A percentile compares a stretch with the other conserved stretches of the same genome.
Conservation (phyloP, 345 rosid genomes). For the Hibiscus tridactylites region DNA sequence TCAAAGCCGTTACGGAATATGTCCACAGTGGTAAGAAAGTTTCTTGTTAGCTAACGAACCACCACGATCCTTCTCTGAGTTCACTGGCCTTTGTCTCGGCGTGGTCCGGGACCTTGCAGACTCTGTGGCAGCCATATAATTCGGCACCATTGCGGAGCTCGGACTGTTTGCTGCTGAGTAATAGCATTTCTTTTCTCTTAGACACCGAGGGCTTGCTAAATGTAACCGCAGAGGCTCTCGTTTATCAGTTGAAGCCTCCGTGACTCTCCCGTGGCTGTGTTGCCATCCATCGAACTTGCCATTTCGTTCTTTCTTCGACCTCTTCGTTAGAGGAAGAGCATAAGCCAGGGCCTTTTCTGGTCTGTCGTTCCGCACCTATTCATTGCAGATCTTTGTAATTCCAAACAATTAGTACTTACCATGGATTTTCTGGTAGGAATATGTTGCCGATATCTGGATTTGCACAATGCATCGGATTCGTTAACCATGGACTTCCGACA, state of each 20-base stretch:
- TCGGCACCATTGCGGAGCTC: slow-evolving; percentile 35
- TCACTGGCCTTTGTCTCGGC: slow-evolving; percentile 54
- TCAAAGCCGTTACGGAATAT: no score
- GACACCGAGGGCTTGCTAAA: slow-evolving; percentile 54
- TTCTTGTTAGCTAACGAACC: background rate
- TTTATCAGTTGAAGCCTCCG: no score
- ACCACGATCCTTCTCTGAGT: slow-evolving; percentile 33
- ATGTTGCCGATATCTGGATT: slow-evolving; percentile 38
- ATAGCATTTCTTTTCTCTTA: slow-evolving; percentile 20
- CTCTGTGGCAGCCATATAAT: slow-evolving; percentile 81
- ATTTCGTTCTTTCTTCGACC: no score
- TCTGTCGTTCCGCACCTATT: no score
- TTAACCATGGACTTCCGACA: slow-evolving; percentile 11
- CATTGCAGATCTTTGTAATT: no score
- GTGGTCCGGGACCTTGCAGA: slow-evolving; percentile 75
- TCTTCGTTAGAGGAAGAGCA: no score
- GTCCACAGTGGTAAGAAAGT: no score
- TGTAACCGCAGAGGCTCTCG: slow-evolving; percentile 35
- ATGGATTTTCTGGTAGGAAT: no score
- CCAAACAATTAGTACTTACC: no score
- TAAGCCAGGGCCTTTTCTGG: no score
- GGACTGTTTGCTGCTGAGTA: slow-evolving; percentile 41
- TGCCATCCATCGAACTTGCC: no score
- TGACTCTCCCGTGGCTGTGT: no score
- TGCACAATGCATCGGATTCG: slow-evolving; percentile 38